A percentile compares a stretch with the other conserved stretches of the same genome.
phyloP scores from a whole-genome alignment of 2,329 filamentous ascomycete species.

The Thielaviopsis euricoi region DNA sequence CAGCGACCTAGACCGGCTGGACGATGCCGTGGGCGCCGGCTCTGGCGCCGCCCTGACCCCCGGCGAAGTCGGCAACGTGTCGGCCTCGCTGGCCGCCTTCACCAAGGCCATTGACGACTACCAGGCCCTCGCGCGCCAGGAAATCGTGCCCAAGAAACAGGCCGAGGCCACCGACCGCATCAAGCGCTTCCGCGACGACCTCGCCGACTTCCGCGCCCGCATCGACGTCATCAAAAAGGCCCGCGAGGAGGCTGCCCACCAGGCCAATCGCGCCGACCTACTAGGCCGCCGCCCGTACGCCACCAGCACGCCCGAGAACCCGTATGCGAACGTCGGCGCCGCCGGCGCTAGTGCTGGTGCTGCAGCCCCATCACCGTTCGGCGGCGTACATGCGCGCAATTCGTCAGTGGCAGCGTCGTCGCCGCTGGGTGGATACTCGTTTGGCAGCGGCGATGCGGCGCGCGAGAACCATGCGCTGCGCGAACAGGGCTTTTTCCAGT shows the following conservation, averaged over 20 bases:
- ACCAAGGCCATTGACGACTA: conserved; percentile 89
- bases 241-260: conserved; percentile 55
- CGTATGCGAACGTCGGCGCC: conserved; percentile 47
- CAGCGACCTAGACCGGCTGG: conserved; percentile 56
- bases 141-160: conserved; percentile 80
- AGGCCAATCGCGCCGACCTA: conserved; percentile 58
- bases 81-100: conserved; percentile 64
- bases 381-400: conserved; percentile 3
- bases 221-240: conserved; percentile 64
- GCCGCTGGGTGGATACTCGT: conserved; percentile 15
- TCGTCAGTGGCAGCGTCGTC: background rate
- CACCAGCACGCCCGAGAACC: conserved; percentile 75
- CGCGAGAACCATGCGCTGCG: conserved; percentile 72
- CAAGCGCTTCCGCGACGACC: conserved; percentile 68
- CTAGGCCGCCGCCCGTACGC: conserved; percentile 67
- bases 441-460: conserved; percentile 43
- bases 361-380: background rate
- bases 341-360: conserved; percentile 14
- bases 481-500: conserved; percentile 75
- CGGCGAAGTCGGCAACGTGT: conserved; percentile 46
- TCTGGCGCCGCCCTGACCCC: conserved; percentile 45
- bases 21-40: conserved; percentile 37
- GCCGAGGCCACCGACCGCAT: conserved; percentile 78
- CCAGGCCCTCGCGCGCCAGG: conserved; percentile 65
- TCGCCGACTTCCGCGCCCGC: conserved; percentile 61